A percentile compares a stretch with the other conserved stretches of the same genome.
phyloP scores from a whole-genome alignment of 2,329 filamentous ascomycete genomes.

The Verticillium tricorpus region DNA sequence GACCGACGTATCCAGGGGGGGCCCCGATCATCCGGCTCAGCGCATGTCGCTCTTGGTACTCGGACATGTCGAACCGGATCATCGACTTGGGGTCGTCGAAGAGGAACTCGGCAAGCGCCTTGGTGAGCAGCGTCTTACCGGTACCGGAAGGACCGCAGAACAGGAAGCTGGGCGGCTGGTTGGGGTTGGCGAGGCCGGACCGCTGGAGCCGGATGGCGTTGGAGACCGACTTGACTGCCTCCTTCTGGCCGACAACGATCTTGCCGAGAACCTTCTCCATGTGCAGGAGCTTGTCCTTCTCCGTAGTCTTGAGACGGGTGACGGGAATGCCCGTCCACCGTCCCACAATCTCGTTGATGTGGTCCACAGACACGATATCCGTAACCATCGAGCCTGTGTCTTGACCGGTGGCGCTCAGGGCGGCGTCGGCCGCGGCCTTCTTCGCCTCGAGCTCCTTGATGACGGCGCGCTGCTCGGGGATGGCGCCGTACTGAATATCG shows the following conservation, averaged over 20 bases:
- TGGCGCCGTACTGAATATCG: slow-evolving; percentile 94
- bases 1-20: slow-evolving; percentile 93
- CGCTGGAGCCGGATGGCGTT: slow-evolving; percentile 95
- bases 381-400: slow-evolving; percentile 75
- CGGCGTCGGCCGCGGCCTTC: slow-evolving; percentile 73
- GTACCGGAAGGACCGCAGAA: slow-evolving; percentile 99
- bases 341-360: slow-evolving; percentile 98
- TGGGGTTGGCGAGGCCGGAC: slow-evolving; percentile 91
- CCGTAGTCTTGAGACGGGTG: slow-evolving; percentile 85
- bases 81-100: slow-evolving; percentile 97
- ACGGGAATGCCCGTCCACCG: slow-evolving; percentile 99
- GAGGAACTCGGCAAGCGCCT: slow-evolving; percentile 93
- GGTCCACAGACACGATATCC: slow-evolving; percentile 90
- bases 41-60: slow-evolving; percentile 96
- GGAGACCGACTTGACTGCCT: slow-evolving; percentile 87
- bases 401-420: slow-evolving; percentile 47
- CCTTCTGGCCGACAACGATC: slow-evolving; percentile 87
- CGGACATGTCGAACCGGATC: slow-evolving; percentile 99
- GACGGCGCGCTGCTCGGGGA: slow-evolving; percentile 79
- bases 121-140: slow-evolving; percentile 95
- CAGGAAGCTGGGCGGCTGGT: slow-evolving; percentile 94
- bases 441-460: slow-evolving; percentile 80
- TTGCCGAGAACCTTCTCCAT: slow-evolving; percentile 88
- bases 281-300: slow-evolving; percentile 96
- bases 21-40: slow-evolving; percentile 97